Evolutionary conservation across 768 basidiomycete genomes (phyloP).

Genomic region (Coprinopsis sp.): DNA sequence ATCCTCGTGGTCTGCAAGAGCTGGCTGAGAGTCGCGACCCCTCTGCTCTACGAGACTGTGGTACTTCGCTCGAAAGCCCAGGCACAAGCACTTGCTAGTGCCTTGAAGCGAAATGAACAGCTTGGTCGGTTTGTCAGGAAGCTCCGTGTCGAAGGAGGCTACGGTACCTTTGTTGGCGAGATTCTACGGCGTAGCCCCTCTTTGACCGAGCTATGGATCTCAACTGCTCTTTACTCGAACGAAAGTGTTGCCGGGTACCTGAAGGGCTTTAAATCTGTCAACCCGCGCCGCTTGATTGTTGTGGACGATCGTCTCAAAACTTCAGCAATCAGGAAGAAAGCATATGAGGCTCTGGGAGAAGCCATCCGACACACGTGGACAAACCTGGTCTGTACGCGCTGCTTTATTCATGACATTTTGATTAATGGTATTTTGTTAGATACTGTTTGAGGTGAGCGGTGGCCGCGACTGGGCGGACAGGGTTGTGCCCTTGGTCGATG

Average conservation of each 20-base stretch:
- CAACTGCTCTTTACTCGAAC: background rate
- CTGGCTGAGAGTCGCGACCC: conserved; percentile 23
- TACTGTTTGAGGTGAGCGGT: too few species aligned
- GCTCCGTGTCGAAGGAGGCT: conserved; percentile 21
- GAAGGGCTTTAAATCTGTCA: background rate
- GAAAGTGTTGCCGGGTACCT: background rate
- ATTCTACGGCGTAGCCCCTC: background rate
- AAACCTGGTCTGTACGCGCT: too few species aligned
- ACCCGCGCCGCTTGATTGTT: background rate
- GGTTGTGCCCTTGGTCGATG: too few species aligned
- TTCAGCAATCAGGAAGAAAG: too few species aligned
- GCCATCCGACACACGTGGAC: too few species aligned
- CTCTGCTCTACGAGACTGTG: conserved; percentile 21
- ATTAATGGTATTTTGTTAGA: too few species aligned
- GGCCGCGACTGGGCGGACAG: too few species aligned
- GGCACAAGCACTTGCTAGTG: conserved; percentile 18
- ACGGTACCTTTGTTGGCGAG: background rate
- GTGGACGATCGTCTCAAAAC: too few species aligned
- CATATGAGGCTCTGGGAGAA: too few species aligned
- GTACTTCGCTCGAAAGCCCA: conserved; percentile 22
- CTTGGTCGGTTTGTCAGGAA: conserved; percentile 19
- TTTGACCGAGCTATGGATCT: conserved; percentile 4
- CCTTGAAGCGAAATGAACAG: conserved; percentile 9
- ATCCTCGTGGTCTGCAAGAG: conserved; percentile 20
- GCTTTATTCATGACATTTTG: too few species aligned